phyloP scores from a whole-genome alignment of 305 asterid species.

The Fraxinus angustifolia region DNA sequence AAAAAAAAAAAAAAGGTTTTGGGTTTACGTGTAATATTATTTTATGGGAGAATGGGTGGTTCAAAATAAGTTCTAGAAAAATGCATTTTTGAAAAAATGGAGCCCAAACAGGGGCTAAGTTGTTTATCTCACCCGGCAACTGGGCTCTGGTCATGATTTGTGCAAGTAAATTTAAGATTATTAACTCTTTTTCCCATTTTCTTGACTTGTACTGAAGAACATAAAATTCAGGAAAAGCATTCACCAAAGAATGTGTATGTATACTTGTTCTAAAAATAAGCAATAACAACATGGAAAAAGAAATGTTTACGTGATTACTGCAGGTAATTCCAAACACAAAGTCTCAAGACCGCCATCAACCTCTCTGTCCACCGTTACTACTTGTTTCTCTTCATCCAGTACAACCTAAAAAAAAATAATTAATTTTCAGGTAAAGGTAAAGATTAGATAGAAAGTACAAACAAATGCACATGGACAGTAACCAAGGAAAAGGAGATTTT shows the following conservation, averaged over 20 bases:
- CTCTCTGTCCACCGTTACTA: constrained; percentile 74
- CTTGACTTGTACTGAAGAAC: neutral
- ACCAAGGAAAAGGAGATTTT: neutral
- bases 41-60: neutral
- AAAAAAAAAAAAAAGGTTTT: neutral
- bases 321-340: constrained; percentile 72
- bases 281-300: neutral
- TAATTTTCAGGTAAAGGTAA: neutral
- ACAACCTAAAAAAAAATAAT: constrained; percentile 45
- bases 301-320: constrained; percentile 71
- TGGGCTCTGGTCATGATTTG: neutral
- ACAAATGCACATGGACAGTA: neutral
- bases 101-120: neutral
- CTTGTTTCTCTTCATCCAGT: constrained; percentile 58
- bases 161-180: neutral
- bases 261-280: neutral
- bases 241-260: neutral
- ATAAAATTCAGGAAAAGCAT: neutral
- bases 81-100: neutral
- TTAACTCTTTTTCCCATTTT: neutral
- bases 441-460: neutral
- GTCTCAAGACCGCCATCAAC: constrained; percentile 94
- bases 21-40: neutral
- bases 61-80: neutral
- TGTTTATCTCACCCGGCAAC: neutral